Percentiles rank a stretch among this genome's conserved stretches.
These are phyloP conservation scores for Aegilops umbellulata DNA, from an alignment of 176 grass and related monocot species.

Conservation along the genomic window DNA sequence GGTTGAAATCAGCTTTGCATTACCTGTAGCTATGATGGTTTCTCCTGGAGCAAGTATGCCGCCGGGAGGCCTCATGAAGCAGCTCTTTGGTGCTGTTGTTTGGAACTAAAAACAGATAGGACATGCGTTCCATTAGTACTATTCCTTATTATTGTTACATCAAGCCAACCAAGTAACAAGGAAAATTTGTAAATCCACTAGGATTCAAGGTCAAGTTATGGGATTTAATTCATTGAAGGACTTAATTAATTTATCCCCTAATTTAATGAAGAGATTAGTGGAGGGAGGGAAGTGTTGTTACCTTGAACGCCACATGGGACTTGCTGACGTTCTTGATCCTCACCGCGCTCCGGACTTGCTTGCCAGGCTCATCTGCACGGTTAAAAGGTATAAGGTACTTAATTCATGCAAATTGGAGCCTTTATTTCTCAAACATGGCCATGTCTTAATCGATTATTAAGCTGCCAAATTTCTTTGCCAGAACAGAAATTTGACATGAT, in stretches of 20 bases:
- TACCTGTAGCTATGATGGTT: constrained; percentile 93
- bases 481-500: background rate
- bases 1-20: background rate
- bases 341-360: constrained; percentile 86
- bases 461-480: background rate
- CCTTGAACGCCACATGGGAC: constrained; percentile 96
- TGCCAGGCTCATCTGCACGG: constrained; percentile 80
- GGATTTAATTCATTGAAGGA: background rate
- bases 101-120: constrained; percentile 59
- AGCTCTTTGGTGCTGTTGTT: constrained; percentile 98
- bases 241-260: background rate
- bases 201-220: background rate
- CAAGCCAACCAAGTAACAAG: background rate
- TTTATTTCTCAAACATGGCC: background rate
- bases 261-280: background rate
- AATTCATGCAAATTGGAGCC: background rate
- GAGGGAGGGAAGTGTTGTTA: constrained; percentile 19
- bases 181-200: background rate
- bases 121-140: background rate
- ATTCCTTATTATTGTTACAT: background rate
- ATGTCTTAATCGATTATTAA: background rate
- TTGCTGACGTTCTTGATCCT: constrained; percentile 98
- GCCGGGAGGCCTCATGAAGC: constrained; percentile 96
- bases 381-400: constrained; percentile 27
- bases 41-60: constrained; percentile 89